Evolutionary conservation across 2,329 filamentous ascomycete species (phyloP).

Genomic region (Plenodomus tracheiphilus): DNA sequence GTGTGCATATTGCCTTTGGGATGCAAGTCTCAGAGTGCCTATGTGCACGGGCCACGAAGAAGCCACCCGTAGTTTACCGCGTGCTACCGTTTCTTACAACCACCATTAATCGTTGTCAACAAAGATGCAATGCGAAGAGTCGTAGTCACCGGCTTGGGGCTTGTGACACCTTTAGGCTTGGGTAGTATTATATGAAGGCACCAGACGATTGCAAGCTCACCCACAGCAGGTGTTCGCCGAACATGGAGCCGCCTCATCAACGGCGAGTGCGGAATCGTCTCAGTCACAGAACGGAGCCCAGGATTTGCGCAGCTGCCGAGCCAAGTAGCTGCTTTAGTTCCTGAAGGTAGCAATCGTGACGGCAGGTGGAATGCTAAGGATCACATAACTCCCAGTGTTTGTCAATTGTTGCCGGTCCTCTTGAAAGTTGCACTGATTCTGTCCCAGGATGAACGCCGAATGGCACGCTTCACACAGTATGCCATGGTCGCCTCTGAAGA

Average conservation of each 20-base stretch:
- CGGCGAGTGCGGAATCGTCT: constrained; percentile 78
- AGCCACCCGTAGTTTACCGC: constrained; percentile 18
- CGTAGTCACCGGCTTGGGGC: constrained; percentile 54
- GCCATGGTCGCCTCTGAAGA: constrained; percentile 84
- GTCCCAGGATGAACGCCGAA: constrained; percentile 68
- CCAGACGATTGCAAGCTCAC: constrained; percentile 1
- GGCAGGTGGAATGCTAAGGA: constrained; percentile 54
- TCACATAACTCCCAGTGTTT: constrained; percentile 46
- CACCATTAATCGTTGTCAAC: constrained; percentile 17
- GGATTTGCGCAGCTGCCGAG: constrained; percentile 76
- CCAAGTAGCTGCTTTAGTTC: constrained; percentile 82
- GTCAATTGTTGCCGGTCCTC: background rate
- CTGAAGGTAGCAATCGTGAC: constrained; percentile 53
- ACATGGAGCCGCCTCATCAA: constrained; percentile 83
- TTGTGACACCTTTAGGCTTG: constrained; percentile 72
- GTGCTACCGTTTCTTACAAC: constrained; percentile 10
- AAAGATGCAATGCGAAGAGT: constrained; percentile 54
- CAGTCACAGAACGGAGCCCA: constrained; percentile 64
- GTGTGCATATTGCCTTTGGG: too few relatives aligned
- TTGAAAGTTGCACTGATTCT: constrained; percentile 4
- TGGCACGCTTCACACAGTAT: constrained; percentile 92
- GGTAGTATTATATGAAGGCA: constrained; percentile 47
- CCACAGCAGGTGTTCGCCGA: constrained; percentile 61
- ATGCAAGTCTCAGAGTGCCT: too few relatives aligned
- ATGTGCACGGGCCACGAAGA: too few relatives aligned